Conservation (phyloP, 306 rosid genomes). For the Ziziphus jujuba region DNA sequence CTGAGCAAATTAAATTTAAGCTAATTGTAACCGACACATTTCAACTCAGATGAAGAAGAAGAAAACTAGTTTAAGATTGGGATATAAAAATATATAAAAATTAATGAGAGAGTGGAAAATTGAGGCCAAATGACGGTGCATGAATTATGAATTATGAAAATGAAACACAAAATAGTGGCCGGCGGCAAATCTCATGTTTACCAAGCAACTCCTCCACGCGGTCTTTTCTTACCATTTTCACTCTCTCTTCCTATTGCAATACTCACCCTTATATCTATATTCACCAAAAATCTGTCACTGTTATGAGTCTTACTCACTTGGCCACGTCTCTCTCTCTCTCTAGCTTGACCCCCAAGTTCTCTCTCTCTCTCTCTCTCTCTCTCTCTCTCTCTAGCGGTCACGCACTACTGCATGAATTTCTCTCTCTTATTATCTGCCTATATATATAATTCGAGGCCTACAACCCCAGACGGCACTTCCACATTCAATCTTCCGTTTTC, state of each 20-base stretch:
- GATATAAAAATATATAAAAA: background rate
- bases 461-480: background rate
- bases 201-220: constrained; percentile 31
- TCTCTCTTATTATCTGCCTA: background rate
- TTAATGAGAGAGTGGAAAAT: background rate
- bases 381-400: constrained; percentile 11
- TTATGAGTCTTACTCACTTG: constrained; percentile 9
- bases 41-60: no score
- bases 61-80: no score
- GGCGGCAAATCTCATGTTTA: constrained; percentile 30
- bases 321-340: background rate
- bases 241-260: background rate
- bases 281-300: no score
- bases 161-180: constrained; percentile 15
- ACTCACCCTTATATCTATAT: no score
- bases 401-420: constrained; percentile 6
- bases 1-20: no score
- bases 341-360: constrained; percentile 38
- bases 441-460: constrained; percentile 18
- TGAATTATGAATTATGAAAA: background rate
- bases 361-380: constrained; percentile 8
- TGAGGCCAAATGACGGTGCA: constrained; percentile 31
- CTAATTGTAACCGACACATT: no score
- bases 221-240: background rate
- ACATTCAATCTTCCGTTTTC: background rate